A percentile compares a stretch with the other conserved stretches of the same genome.
These are phyloP conservation scores for Solanum hybrid DNA, from an alignment of 305 asterid species.

Conservation along the genomic window DNA sequence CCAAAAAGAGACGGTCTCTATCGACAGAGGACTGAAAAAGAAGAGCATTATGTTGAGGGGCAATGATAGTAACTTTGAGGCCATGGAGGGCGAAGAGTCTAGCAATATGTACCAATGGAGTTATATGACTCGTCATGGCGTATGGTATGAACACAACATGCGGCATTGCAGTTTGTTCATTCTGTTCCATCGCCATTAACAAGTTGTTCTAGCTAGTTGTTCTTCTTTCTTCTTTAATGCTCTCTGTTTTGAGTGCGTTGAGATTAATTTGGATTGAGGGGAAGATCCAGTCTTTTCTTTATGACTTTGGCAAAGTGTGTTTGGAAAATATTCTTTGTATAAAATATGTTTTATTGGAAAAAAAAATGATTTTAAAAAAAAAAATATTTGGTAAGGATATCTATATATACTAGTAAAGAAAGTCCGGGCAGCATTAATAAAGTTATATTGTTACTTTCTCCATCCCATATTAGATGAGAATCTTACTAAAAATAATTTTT, in stretches of 20 bases:
- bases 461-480: too few relatives aligned
- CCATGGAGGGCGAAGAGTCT: conserved; percentile 16
- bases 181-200: neutral
- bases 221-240: neutral
- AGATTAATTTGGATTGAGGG: neutral
- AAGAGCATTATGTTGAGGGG: conserved; percentile 9
- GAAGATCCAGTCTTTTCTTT: neutral
- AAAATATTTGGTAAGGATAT: too few relatives aligned
- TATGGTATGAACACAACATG: neutral
- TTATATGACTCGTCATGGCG: conserved; percentile 1
- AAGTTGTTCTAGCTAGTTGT: neutral
- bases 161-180: neutral
- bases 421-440: too few relatives aligned
- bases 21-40: conserved; percentile 6
- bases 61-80: conserved; percentile 9
- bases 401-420: too few relatives aligned
- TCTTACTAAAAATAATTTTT: too few relatives aligned
- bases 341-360: too few relatives aligned
- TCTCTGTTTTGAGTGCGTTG: neutral
- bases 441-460: too few relatives aligned
- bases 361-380: too few relatives aligned
- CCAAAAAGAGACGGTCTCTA: neutral
- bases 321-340: neutral
- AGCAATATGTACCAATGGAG: conserved; percentile 15
- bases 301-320: neutral